Evolutionary conservation across 192 early-diverging fungal genomes (phyloP), one percentile per base, ranked within the genome.

Genomic region (Nowakowskiella sp.): DNA sequence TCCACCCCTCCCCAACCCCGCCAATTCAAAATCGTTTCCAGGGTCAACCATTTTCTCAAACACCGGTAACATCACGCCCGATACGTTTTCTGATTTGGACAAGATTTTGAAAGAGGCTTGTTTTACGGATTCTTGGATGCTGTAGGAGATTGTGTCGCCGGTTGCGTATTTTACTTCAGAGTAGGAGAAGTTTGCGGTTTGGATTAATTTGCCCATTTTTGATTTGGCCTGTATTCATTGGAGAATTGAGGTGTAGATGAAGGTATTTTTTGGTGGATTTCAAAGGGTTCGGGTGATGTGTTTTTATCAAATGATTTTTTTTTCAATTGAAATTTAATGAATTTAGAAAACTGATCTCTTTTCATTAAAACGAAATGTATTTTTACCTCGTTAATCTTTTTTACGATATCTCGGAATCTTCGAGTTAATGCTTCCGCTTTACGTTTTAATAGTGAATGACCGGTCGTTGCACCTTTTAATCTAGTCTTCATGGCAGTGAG

Each of bases 131-230:
- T 97, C 96, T 50, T 93, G 91, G 8, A 99, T 84, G 62, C 94
- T 92, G 69, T 92, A 99, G 57, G 90, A 89, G 42, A 2, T 84
- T 36, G 97, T 97, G 62, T 99, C 94, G 30, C 96, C 96, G 3
- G 93, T 90, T 51, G 84, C 87, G 61, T 99, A 97, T 44, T 87
- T 86, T 25, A 99, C 96, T 64, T 97, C 92, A 21, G 94, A 91
- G 44, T 97, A 81, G 4, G 96, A 97, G 61, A 99, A 99, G 16
- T 90, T 93, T 10, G 96, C 96, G 48, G 82, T 82, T 63, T 99
- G 95, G 89, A 99, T 89, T 36, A 99, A 85, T 65, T 90, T 92
- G 48, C 94, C 94, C 96, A 99, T 99, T 74, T 95, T 92, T 36
- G 85, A 72, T 61, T 99, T 99, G 42, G 92, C 84, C 89, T 91